phyloP scores from a whole-genome alignment of 768 basidiomycete genomes.

The Boletus edulis region DNA sequence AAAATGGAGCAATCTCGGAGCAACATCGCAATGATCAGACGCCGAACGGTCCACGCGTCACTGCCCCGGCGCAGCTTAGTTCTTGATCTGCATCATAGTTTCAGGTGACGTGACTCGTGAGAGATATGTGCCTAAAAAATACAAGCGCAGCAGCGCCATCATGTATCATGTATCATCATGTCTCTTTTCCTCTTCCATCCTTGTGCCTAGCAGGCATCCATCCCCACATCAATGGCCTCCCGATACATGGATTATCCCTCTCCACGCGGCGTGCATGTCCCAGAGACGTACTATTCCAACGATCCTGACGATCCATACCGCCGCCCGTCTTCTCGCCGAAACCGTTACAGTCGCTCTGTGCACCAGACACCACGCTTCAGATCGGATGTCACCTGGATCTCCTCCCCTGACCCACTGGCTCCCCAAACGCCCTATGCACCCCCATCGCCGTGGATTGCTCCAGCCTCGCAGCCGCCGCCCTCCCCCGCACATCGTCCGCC shows the following conservation, averaged over 20 bases:
- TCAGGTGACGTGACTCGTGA: no score
- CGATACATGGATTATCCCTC: conserved; percentile 18
- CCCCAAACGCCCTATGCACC: conserved; percentile 6
- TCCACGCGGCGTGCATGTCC: conserved; percentile 23
- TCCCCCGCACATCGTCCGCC: conserved; percentile 12
- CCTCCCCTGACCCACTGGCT: conserved; percentile 14
- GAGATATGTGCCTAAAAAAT: no score
- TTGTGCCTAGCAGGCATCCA: background rate
- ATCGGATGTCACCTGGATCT: conserved; percentile 25
- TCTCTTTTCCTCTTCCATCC: background rate
- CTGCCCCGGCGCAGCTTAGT: no score
- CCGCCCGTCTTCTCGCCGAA: conserved; percentile 7
- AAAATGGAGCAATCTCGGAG: no score
- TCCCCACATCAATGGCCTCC: conserved; percentile 21
- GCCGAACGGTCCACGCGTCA: no score
- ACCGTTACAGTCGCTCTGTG: conserved; percentile 21
- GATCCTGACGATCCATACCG: conserved; percentile 11
- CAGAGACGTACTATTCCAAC: conserved; percentile 9
- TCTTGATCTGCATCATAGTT: no score
- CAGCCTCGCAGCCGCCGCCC: background rate
- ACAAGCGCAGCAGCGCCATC: no score
- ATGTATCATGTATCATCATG: background rate
- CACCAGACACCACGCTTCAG: conserved; percentile 22
- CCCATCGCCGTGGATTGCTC: conserved; percentile 4
- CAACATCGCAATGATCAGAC: no score